A percentile compares a stretch with the other conserved stretches of the same genome.
These are phyloP conservation scores for Niveomyces coronatus DNA, from an alignment of 2,329 filamentous ascomycete species.

Conservation along the genomic window DNA sequence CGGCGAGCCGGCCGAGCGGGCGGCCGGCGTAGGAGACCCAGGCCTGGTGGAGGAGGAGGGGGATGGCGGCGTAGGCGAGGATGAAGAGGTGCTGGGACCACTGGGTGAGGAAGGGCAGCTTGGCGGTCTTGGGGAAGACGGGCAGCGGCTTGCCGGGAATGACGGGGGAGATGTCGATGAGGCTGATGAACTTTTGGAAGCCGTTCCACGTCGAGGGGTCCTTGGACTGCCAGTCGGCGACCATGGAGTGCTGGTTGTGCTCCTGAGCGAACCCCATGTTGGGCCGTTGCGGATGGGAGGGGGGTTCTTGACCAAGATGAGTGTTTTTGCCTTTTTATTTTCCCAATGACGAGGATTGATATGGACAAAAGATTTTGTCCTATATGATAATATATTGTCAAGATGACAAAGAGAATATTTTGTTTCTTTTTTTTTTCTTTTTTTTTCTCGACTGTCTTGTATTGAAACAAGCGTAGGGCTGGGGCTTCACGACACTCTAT, in stretches of 20 bases:
- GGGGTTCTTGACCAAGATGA: no score
- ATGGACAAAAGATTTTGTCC: background rate
- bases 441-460: no score
- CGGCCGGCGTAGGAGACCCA: constrained; percentile 10
- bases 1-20: constrained; percentile 8
- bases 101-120: constrained; percentile 20
- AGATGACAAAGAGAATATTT: background rate
- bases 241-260: constrained; percentile 14
- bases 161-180: constrained; percentile 13
- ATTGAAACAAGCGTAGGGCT: no score
- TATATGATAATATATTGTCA: background rate
- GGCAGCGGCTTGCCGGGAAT: constrained; percentile 15
- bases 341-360: background rate
- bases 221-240: constrained; percentile 15
- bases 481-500: no score
- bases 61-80: constrained; percentile 18
- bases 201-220: constrained; percentile 13
- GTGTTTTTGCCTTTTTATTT: background rate
- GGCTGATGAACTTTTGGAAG: constrained; percentile 12
- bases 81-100: constrained; percentile 23
- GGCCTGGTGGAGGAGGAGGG: constrained; percentile 17
- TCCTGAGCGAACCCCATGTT: constrained; percentile 10
- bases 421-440: background rate
- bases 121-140: constrained; percentile 23
- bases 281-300: background rate